Conservation (phyloP, 805 yeast genomes). For the Candida khao-thaluensis region DNA sequence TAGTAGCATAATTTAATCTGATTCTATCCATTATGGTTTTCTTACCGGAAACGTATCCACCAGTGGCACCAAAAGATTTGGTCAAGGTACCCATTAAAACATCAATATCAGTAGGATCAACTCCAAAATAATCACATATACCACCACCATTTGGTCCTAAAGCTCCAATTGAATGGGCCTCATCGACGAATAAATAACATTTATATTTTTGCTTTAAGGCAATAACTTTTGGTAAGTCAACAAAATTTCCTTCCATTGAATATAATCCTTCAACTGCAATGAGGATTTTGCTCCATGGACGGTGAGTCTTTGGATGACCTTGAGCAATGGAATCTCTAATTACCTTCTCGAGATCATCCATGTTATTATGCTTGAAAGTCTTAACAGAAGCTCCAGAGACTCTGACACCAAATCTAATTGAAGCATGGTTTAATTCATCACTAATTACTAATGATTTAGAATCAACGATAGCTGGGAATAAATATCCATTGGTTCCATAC, state of each 20-base stretch:
- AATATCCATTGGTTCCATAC: constrained; percentile 89
- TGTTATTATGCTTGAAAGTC: constrained; percentile 89
- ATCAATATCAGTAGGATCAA: constrained; percentile 75
- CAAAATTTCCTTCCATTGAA: constrained; percentile 90
- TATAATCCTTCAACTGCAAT: constrained; percentile 91
- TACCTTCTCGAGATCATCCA: constrained; percentile 71
- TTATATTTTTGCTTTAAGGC: constrained; percentile 80
- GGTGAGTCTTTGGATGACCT: constrained; percentile 92
- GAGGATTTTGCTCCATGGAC: constrained; percentile 90
- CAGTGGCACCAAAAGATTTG: constrained; percentile 97
- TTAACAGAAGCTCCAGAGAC: constrained; percentile 90
- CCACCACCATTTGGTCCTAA: constrained; percentile 94
- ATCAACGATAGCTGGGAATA: constrained; percentile 81
- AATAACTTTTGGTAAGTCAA: constrained; percentile 73
- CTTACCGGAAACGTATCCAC: constrained; percentile 90
- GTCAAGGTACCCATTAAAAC: constrained; percentile 97
- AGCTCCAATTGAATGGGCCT: constrained; percentile 99
- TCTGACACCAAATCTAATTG: constrained; percentile 93
- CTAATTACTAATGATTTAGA: constrained; percentile 87
- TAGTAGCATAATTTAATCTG: constrained; percentile 69
- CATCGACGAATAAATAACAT: constrained; percentile 89
- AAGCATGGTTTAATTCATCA: constrained; percentile 93
- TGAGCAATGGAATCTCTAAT: constrained; percentile 83
- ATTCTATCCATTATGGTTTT: constrained; percentile 69
- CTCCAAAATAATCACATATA: constrained; percentile 87